Evolutionary conservation across 306 rosid species (phyloP), one percentile per base, ranked within the genome.

Genomic region (Crataegus laevigata): DNA sequence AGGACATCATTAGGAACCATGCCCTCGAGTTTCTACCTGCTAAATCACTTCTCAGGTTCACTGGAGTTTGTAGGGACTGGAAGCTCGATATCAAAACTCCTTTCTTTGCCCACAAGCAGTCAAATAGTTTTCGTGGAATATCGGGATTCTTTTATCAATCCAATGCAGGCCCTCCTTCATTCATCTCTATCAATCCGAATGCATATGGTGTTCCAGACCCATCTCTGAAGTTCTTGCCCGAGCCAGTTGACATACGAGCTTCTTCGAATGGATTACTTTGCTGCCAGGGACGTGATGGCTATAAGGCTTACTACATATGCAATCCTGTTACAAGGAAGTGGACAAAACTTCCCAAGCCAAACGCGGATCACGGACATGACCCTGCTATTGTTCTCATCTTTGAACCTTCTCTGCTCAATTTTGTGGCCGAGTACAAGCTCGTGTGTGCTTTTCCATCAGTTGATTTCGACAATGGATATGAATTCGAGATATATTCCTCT

Each of bases 401-500:
- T 42, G 79, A 83, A 25, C 86, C 84, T 18, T 72, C 81, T 29
- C 43, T 79, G 32, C 81, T 83, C 62, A 75, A 72, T 28, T 83
- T 83, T 43, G 75, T 66, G 64, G 84, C 81, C 1, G 83, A 83
- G 29, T 83, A 79, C 84, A 79, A 83, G 84, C 81, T 83, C 9
- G 55, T 83, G 4, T 83, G 87, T 54, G 87, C 77, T 59, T 79
- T 79, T 30, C 75, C 50, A 14, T 79, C 79, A 15, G 24, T 47
- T 15, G 84, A 83, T 34, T 79, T 76, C 52, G 84, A 72, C 9
- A n/a, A 32, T 15, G 84, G 83, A 26, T 77, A 54, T 62, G 87
- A 83, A 75, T 83, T 83, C n/a, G 87, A 79, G 84, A 80, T 80
- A 17, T 83, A 79, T 73, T 67, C 81, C 73, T 83, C 87, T 55